These are phyloP conservation scores for Linum tenue DNA, from an alignment of 345 rosid species.

Conservation along the genomic window DNA sequence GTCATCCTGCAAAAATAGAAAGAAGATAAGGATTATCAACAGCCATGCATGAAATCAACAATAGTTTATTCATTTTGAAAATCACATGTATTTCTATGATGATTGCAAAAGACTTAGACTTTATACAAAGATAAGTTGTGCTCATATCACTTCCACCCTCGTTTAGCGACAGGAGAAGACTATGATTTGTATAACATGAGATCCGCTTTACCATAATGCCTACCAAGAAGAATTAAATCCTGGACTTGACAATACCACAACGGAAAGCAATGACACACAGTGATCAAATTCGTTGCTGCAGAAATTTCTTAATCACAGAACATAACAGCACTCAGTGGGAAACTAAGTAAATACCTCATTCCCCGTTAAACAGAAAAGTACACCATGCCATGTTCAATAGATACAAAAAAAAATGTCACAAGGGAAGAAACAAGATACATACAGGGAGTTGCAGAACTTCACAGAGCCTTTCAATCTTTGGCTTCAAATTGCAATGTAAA, in stretches of 20 bases:
- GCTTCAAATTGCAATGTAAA: slow-evolving; percentile 56
- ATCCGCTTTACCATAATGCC: no score
- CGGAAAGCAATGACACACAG: no score
- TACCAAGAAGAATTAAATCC: neutral
- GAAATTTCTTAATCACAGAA: no score
- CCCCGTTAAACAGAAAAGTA: no score
- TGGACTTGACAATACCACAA: neutral
- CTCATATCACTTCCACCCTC: neutral
- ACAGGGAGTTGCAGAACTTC: slow-evolving; percentile 55
- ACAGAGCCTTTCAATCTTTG: slow-evolving; percentile 53
- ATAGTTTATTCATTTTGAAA: no score
- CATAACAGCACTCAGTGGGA: no score
- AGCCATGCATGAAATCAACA: neutral
- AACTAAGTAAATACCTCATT: no score
- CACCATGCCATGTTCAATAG: no score
- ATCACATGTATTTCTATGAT: neutral
- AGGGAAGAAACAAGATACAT: slow-evolving; percentile 22
- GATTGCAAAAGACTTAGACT: no score
- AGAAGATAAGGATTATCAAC: neutral
- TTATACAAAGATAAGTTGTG: neutral
- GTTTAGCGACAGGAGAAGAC: neutral
- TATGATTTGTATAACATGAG: no score
- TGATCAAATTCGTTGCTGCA: no score
- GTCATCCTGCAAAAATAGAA: slow-evolving; percentile 48
- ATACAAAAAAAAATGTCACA: neutral